Evolutionary conservation across 1,284 basidiomycete species (phyloP), one percentile per base, ranked within the genome.

Genomic region (Trametes polyzona): DNA sequence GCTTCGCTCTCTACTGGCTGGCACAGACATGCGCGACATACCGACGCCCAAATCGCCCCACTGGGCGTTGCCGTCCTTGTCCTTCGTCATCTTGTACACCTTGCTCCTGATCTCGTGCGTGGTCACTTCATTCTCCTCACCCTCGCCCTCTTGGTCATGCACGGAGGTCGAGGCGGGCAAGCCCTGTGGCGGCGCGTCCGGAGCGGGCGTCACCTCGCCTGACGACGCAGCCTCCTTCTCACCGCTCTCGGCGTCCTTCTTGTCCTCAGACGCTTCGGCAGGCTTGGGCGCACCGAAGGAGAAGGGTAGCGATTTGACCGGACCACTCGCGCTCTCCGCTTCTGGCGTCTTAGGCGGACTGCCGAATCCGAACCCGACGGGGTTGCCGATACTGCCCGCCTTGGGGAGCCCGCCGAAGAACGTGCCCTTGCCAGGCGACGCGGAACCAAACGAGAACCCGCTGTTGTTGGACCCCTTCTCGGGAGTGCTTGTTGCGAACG

Each of bases 61-160:
- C 37, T 78, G 74, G 39, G 71, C 69, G 46, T 73, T 76, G 16
- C 78, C 80, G n/a, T 80, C 79, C 32, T 79, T 66, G 23, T 70
- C 65, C 72, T 81, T 85, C 57, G 72, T 77, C 67, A 92, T 70
- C 66, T 79, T 82, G 66, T 77, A 88, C 36, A 89, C 83, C 69
- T 89, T 92, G 46, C 82, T 77, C 65, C 81, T 83, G 50, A 83
- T 75, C 48, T 81, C 77, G 69, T 87, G 77, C 17, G 78, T 74
- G 2, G 90, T 93, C 54, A 87, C 85, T 69, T 95, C 93, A 40
- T 88, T 79, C 70, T 95, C 90, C 73, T 95, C 93, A 16, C 90
- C 90, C 65, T 84, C 84, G n/a, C 89, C 89, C 63, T 89, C 88
- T 46, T 76, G 76, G 62, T 90, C 88, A 61, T 86, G 82, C 26